Evolutionary conservation across 257 asterid species (phyloP), one percentile per base, ranked within the genome.

Genomic region (Plantago major): DNA sequence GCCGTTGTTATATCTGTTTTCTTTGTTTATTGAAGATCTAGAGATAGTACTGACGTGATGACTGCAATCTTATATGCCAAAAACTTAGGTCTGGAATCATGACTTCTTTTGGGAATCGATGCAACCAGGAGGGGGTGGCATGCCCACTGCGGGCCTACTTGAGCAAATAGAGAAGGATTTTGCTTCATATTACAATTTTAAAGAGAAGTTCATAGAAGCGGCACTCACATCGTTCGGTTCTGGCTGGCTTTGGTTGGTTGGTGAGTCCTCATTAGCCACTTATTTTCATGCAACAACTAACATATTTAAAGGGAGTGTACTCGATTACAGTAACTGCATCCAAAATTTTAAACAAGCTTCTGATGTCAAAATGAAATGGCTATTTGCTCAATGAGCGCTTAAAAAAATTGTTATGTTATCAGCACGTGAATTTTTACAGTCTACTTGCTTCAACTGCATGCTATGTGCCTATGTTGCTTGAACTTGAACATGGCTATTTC

Each of bases 101-200:
- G 88, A 91, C 78, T 91, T 88, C 81, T 91, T 88, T 74, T 91
- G 97, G 97, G 96, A 86, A 62, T 88, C 97, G 58, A 88, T 91
- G 97, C 84, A 83, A 71, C 97, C 97, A 17, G 95, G 95, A 61
- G 98, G 96, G 5, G 95, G 95, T 48, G 77, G 73, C 68, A 71
- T 67, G 82, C 98, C 98, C 42, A 81, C 79, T 38, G 13, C 77
- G 63, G 87, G 96, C 61, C 78, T 91, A 57, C 89, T 84, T 56
- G 66, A 86, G 81, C 94, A 86, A 81, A 91, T 88, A 63, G 90
- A 91, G 60, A 91, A 88, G 77, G 98, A 91, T 78, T 91, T 91
- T 68, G 84, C 77, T 72, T 91, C 97, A 38, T 86, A 84, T 70
- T 6, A 71, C 67, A 83, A 81, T 72, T 88, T 88, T 73, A 86